Conservation (phyloP, 2,329 filamentous ascomycete genomes). For the Colletotrichum sp. region DNA sequence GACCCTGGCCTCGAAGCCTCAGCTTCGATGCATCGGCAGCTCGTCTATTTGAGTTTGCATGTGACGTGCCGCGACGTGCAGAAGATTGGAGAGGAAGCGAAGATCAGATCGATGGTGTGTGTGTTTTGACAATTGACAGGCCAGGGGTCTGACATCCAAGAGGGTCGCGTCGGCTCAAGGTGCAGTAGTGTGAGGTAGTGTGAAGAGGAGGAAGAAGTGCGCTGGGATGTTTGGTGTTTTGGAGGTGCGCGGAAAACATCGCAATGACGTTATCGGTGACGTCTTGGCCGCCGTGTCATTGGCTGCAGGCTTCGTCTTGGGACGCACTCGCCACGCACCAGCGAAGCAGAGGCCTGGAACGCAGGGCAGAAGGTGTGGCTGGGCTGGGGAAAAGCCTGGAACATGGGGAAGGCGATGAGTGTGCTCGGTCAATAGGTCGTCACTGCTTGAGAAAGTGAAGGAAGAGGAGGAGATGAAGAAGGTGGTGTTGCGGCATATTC, state of each 20-base stretch:
- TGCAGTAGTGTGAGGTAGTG: not conserved
- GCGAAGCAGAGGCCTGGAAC: not conserved
- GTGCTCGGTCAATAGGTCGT: conserved; percentile 10
- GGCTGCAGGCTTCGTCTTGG: not conserved
- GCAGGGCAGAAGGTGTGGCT: conserved; percentile 18
- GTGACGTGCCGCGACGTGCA: not conserved
- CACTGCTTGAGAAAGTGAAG: not conserved
- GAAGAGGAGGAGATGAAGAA: not conserved
- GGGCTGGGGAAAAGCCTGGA: conserved; percentile 16
- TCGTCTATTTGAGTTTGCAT: not conserved
- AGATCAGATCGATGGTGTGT: not conserved
- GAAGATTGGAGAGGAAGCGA: not conserved
- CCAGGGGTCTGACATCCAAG: not conserved
- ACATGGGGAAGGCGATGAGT: not conserved
- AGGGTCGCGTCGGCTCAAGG: not conserved
- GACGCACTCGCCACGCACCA: conserved; percentile 20
- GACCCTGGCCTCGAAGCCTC: not conserved
- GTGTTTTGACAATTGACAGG: not conserved
- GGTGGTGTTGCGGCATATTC: not conserved
- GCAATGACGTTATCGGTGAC: conserved; percentile 23
- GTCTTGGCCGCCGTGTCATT: conserved; percentile 11
- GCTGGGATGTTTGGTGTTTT: not conserved
- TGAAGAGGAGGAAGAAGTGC: not conserved
- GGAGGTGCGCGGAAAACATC: not conserved
- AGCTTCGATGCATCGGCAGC: not conserved